Evolutionary conservation across 441 rosid genomes (phyloP).

Genomic region (Gossypium gossypioides): DNA sequence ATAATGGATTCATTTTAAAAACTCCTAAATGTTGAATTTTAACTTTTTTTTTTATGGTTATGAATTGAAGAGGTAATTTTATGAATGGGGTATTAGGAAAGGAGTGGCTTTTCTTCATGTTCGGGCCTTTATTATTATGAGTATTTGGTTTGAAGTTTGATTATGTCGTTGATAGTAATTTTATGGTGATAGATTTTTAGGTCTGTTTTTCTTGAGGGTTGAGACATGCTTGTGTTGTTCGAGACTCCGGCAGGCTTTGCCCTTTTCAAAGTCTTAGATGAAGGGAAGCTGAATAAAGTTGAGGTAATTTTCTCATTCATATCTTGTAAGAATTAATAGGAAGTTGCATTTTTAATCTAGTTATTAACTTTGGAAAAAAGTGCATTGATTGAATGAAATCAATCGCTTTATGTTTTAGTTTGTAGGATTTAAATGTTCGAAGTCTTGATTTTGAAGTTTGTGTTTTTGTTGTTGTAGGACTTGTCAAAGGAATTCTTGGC

Average conservation of each 20-base stretch:
- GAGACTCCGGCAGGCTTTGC: constrained; percentile 89
- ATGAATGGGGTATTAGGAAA: background rate
- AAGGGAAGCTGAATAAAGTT: constrained; percentile 68
- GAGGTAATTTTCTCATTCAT: constrained; percentile 39
- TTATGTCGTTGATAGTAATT: background rate
- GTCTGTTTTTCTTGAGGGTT: constrained; percentile 8
- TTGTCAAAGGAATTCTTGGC: constrained; percentile 50
- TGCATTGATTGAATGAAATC: background rate
- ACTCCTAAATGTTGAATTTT: no score
- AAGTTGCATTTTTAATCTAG: background rate
- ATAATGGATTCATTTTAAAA: no score
- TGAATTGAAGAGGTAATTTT: background rate
- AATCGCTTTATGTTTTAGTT: background rate
- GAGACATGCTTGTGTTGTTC: constrained; percentile 58
- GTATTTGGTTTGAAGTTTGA: background rate
- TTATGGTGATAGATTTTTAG: background rate
- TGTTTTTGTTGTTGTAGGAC: constrained; percentile 38
- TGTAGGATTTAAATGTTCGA: background rate
- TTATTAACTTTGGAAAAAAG: background rate
- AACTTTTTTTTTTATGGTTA: background rate
- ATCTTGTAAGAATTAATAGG: background rate
- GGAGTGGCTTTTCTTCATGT: background rate
- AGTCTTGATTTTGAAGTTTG: background rate
- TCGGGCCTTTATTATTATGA: background rate
- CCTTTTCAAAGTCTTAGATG: constrained; percentile 73